Conservation (phyloP, 225 moss, liverwort and hornwort species). For the Ulota crispa region DNA sequence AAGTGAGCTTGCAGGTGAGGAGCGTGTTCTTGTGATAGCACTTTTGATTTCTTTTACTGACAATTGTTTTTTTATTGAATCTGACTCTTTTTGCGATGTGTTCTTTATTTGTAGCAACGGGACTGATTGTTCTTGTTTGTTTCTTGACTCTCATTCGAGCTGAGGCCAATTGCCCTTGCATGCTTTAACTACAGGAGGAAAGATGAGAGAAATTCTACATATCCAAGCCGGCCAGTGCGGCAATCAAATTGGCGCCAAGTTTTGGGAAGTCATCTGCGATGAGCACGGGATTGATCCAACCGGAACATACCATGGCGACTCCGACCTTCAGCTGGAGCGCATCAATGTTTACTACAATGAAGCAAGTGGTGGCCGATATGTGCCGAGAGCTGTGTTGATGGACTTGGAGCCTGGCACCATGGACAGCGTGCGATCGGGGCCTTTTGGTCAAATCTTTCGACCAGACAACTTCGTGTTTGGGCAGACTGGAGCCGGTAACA, state of each 20-base stretch:
- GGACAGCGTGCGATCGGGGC: constrained; percentile 52
- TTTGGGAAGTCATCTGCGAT: constrained; percentile 54
- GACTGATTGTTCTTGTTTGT: background rate
- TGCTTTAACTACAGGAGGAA: constrained; percentile 16
- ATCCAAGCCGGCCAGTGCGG: constrained; percentile 52
- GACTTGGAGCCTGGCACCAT: constrained; percentile 52
- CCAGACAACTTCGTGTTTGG: constrained; percentile 56
- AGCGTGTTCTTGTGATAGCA: background rate
- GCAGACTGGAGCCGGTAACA: constrained; percentile 50
- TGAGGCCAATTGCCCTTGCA: constrained; percentile 13
- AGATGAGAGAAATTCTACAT: constrained; percentile 47
- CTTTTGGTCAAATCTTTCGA: constrained; percentile 52
- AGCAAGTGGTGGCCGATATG: constrained; percentile 48
- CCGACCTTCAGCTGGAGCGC: constrained; percentile 50
- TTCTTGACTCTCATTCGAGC: constrained; percentile 1
- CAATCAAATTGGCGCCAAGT: constrained; percentile 56
- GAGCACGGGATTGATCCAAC: constrained; percentile 56
- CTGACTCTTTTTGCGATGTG: background rate
- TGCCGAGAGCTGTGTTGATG: constrained; percentile 56
- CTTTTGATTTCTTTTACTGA: background rate
- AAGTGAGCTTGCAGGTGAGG: background rate
- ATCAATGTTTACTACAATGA: constrained; percentile 56
- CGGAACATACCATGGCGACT: constrained; percentile 48
- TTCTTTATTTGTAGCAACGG: background rate
- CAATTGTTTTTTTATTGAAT: background rate